These are phyloP conservation scores for Canariomyces notabilis DNA, from an alignment of 2,329 filamentous ascomycete genomes.

Conservation along the genomic window DNA sequence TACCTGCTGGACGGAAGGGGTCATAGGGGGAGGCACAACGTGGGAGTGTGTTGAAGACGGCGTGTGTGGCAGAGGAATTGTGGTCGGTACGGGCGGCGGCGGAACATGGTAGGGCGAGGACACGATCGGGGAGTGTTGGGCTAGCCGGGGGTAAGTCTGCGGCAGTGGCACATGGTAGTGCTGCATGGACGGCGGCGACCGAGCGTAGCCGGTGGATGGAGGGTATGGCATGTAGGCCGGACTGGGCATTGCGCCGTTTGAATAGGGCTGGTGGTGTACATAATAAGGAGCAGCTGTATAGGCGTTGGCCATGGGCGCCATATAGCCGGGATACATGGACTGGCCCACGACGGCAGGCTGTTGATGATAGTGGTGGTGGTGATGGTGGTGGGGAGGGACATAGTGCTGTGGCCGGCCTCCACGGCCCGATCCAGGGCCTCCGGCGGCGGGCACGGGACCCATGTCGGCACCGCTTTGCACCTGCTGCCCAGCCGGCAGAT, in stretches of 20 bases:
- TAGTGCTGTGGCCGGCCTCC: slow-evolving; percentile 33
- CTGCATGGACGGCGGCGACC: slow-evolving; percentile 49
- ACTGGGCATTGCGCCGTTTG: slow-evolving; percentile 43
- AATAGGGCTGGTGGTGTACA: slow-evolving; percentile 52
- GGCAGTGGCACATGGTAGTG: slow-evolving; percentile 48
- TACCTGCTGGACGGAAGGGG: slow-evolving; percentile 44
- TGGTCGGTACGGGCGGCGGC: slow-evolving; percentile 37
- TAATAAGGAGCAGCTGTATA: slow-evolving; percentile 30
- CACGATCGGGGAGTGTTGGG: slow-evolving; percentile 40
- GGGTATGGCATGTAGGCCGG: slow-evolving; percentile 45
- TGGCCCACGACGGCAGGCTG: slow-evolving; percentile 31
- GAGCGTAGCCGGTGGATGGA: slow-evolving; percentile 35
- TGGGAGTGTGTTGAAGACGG: slow-evolving; percentile 49
- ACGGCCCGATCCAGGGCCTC: slow-evolving; percentile 31
- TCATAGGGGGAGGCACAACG: slow-evolving; percentile 36
- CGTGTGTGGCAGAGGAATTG: slow-evolving; percentile 43
- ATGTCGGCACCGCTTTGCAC: slow-evolving; percentile 42
- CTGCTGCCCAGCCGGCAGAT: slow-evolving; percentile 72
- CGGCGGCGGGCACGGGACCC: slow-evolving; percentile 27
- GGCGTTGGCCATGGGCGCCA: slow-evolving; percentile 21
- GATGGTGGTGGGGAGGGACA: slow-evolving; percentile 27
- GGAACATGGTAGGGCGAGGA: slow-evolving; percentile 55
- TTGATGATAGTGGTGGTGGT: slow-evolving; percentile 38
- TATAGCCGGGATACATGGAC: slow-evolving; percentile 47
- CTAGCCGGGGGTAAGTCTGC: slow-evolving; percentile 43